Base-by-base conservation (phyloP, 2,329 filamentous ascomycete genomes). In the Lasiodiplodia citricola region DNA sequence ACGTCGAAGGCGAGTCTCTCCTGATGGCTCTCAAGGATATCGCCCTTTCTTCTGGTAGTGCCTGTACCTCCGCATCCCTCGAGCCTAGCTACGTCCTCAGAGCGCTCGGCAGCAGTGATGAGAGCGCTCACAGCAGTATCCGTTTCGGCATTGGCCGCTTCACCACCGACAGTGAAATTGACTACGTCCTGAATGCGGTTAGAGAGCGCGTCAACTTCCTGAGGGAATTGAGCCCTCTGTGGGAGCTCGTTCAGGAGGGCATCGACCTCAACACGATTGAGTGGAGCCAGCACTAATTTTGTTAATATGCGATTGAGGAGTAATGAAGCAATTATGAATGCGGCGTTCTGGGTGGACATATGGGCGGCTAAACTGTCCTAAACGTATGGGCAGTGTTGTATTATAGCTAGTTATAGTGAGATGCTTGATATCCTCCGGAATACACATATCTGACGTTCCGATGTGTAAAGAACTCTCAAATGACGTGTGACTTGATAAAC, bases 11-110 rank as follows among this genome's bases (percentile, higher is more conserved):
- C 73, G 96, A 99, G 82, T 98, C 96, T 2, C 90, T 99, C 1
- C 87, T 99, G 71, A 99, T 99, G 96, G 96, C 96, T 0, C 84
- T 99, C 56, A 99, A 99, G 83, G 96, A 99, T 74, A 97, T 99
- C 80, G 96, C 96, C 0, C 85, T 99, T 44, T 98, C 95, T 7
- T 99, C 96, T 0, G 96, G 96, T 68, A 97, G 94, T 76, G 96
- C 96, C 6, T 99, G 96, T 83, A 99, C 96, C 2, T 98, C 95
- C 4, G 96, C 96, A 0, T 99, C 96, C 0, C 85, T 99, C 41
- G 96, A 99, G 80, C 96, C 96, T 18, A 97, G 93, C 79, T 99
- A 99, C 80, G 96, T 99, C 57, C 87, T 99, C 37, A 90, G 96
- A 68, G 96, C 96, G 4, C 87, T 99, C 21, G 96, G 96, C 69